These are phyloP conservation scores for Rhizophagus clarus DNA, from an alignment of 192 early-diverging fungal genomes.

Conservation along the genomic window DNA sequence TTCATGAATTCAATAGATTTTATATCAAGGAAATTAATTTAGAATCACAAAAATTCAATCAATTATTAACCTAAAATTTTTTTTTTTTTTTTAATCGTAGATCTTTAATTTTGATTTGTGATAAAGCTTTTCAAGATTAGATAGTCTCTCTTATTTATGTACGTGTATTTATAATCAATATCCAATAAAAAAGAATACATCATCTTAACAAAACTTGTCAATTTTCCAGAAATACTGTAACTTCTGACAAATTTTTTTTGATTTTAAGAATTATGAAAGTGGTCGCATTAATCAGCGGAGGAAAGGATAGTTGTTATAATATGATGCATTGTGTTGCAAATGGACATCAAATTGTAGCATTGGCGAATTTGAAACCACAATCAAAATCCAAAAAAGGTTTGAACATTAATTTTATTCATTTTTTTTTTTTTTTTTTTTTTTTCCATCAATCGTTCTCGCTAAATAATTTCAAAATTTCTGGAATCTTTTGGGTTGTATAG, in stretches of 20 bases:
- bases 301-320: constrained; percentile 96
- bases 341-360: constrained; percentile 90
- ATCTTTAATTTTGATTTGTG: background rate
- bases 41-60: background rate
- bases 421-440: background rate
- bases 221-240: background rate
- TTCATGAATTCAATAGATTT: background rate
- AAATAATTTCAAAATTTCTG: background rate
- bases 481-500: constrained; percentile 34
- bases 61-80: background rate
- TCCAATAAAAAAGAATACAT: background rate
- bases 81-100: background rate
- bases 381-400: constrained; percentile 61
- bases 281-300: constrained; percentile 68
- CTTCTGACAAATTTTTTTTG: background rate
- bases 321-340: constrained; percentile 93
- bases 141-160: too few relatives aligned
- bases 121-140: too few relatives aligned
- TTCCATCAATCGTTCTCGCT: background rate
- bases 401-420: background rate
- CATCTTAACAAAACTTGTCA: background rate
- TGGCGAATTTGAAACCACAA: constrained; percentile 89
- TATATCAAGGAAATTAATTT: background rate
- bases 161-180: background rate
- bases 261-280: constrained; percentile 17